Evolutionary conservation across 148 eudicot genomes (phyloP).

Genomic region (Rhododendron henanense): DNA sequence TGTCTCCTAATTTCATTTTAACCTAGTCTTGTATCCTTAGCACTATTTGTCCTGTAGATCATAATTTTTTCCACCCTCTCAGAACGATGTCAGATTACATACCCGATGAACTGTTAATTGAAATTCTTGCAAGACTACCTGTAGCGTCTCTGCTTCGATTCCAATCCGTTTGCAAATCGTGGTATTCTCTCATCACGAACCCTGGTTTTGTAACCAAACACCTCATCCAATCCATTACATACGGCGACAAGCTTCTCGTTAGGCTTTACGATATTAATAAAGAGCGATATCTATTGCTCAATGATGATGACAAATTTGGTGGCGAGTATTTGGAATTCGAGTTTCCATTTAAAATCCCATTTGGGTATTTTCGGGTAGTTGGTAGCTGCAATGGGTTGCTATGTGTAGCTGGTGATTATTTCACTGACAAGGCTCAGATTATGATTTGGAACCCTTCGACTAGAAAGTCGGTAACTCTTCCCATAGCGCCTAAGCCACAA

Average conservation of each 20-base stretch:
- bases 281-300: conserved; percentile 20
- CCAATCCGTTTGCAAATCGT: conserved; percentile 4
- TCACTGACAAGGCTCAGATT: conserved; percentile 11
- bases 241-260: background rate
- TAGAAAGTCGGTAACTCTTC: conserved; percentile 3
- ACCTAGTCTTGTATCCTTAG: background rate
- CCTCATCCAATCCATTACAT: background rate
- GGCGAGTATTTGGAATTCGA: conserved; percentile 10
- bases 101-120: background rate
- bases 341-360: conserved; percentile 17
- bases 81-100: background rate
- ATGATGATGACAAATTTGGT: conserved; percentile 13
- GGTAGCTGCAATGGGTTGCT: conserved; percentile 32
- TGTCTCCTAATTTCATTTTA: background rate
- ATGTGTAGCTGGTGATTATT: conserved; percentile 9
- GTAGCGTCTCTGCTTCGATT: background rate
- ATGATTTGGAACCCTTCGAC: conserved; percentile 32
- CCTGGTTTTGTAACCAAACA: conserved; percentile 1
- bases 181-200: conserved; percentile 5
- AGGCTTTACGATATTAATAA: background rate
- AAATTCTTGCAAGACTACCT: conserved; percentile 9
- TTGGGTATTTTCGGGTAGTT: conserved; percentile 27
- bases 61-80: background rate
- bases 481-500: background rate
- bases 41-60: background rate